These are phyloP conservation scores for Cubamyces sp. DNA, from an alignment of 768 basidiomycete genomes.

Conservation along the genomic window DNA sequence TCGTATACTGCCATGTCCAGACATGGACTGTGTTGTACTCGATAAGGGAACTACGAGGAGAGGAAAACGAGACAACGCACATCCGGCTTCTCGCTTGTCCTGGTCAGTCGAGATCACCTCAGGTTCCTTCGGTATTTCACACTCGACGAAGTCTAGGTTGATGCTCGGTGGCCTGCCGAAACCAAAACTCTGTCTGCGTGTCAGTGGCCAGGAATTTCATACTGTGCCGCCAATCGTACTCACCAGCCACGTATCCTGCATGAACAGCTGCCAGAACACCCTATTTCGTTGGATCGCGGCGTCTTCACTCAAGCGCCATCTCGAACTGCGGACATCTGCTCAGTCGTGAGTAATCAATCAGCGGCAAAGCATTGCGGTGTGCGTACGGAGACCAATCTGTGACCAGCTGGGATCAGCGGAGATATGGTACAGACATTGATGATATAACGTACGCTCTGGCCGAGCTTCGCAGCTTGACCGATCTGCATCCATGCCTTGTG, in stretches of 20 bases:
- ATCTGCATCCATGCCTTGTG: conserved; percentile 58
- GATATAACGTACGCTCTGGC: conserved; percentile 55
- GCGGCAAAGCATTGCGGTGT: background rate
- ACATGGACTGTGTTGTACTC: conserved; percentile 46
- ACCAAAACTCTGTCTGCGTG: conserved; percentile 53
- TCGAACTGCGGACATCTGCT: conserved; percentile 59
- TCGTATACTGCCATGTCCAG: conserved; percentile 61
- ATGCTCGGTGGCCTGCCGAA: conserved; percentile 65
- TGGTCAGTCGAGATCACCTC: conserved; percentile 39
- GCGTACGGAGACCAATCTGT: conserved; percentile 56
- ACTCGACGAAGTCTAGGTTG: conserved; percentile 56
- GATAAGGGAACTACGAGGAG: background rate
- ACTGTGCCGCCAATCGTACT: background rate
- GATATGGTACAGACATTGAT: no score
- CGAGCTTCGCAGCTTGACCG: conserved; percentile 62
- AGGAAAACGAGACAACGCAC: conserved; percentile 37
- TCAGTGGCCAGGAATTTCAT: no score
- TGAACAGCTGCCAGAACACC: conserved; percentile 73
- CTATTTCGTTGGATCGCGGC: conserved; percentile 51
- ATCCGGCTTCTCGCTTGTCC: conserved; percentile 45
- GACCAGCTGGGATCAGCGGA: no score
- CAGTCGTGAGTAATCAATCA: background rate
- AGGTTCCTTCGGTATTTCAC: conserved; percentile 52
- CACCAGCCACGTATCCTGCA: conserved; percentile 65
- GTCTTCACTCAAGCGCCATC: conserved; percentile 59